Conservation (phyloP, 78 protist genomes). For the Protostelium mycophagum region DNA sequence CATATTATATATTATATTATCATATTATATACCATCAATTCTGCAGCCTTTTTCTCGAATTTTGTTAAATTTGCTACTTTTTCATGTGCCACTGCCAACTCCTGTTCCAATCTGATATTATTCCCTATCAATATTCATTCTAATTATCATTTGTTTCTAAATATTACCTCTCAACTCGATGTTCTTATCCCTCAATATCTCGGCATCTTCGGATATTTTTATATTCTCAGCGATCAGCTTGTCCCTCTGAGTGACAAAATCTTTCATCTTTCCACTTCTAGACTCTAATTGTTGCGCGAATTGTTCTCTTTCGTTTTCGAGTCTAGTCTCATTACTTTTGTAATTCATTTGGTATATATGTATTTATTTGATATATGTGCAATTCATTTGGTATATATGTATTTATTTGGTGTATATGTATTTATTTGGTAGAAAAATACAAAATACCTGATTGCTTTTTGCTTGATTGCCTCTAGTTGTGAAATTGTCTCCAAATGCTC, state of each 20-base stretch:
- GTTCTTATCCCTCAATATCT: not conserved
- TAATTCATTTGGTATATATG: not conserved
- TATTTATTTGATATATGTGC: too few relatives aligned
- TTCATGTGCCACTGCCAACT: not conserved
- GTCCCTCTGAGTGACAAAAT: not conserved
- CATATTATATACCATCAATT: not conserved
- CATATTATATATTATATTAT: too few relatives aligned
- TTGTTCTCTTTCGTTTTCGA: not conserved
- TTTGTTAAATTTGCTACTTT: too few relatives aligned
- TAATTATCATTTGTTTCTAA: not conserved
- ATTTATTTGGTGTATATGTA: too few relatives aligned
- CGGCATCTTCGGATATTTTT: not conserved
- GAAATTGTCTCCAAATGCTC: not conserved
- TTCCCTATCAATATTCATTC: not conserved
- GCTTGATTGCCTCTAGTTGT: not conserved
- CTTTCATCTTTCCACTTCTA: not conserved
- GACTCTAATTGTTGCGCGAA: not conserved
- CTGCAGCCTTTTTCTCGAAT: not conserved
- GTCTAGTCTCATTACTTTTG: not conserved
- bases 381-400: not conserved
- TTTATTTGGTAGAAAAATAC: too few relatives aligned
- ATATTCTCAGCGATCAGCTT: not conserved
- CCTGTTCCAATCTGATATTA: not conserved
- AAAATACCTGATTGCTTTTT: not conserved
- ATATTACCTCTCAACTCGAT: not conserved